These are phyloP conservation scores for Vanrija humicola DNA, from an alignment of 1,284 basidiomycete genomes.

Conservation along the genomic window DNA sequence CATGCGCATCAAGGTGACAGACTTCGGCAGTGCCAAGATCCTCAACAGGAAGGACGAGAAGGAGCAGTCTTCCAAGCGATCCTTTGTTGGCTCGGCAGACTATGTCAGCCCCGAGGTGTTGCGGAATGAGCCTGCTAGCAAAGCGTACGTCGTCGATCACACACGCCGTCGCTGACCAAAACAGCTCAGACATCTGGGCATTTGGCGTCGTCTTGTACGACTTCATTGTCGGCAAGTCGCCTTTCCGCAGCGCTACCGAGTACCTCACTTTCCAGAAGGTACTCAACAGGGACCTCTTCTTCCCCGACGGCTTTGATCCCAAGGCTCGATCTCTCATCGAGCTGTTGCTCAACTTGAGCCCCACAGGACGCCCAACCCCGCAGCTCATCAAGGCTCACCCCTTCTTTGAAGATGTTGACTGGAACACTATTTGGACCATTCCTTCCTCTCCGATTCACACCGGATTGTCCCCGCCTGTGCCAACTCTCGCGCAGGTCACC, in stretches of 20 bases:
- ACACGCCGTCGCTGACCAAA: too few species aligned
- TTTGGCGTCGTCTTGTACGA: slow-evolving; percentile 57
- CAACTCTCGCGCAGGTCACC: slow-evolving; percentile 20
- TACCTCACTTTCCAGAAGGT: slow-evolving; percentile 59
- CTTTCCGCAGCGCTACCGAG: slow-evolving; percentile 57
- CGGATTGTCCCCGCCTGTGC: slow-evolving; percentile 39
- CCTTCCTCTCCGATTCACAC: slow-evolving; percentile 48
- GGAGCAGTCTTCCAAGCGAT: slow-evolving; percentile 50
- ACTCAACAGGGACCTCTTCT: slow-evolving; percentile 52
- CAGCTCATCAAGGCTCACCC: slow-evolving; percentile 65
- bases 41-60: slow-evolving; percentile 55
- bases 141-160: slow-evolving; percentile 24
- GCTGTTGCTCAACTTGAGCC: slow-evolving; percentile 57
- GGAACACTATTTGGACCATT: slow-evolving; percentile 67
- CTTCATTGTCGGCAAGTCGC: slow-evolving; percentile 54
- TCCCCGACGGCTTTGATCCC: slow-evolving; percentile 51
- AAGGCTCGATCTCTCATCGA: slow-evolving; percentile 52
- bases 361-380: slow-evolving; percentile 58
- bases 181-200: slow-evolving; percentile 55
- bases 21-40: slow-evolving; percentile 95
- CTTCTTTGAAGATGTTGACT: slow-evolving; percentile 69
- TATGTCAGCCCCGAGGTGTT: slow-evolving; percentile 93
- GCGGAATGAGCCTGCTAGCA: slow-evolving; percentile 58
- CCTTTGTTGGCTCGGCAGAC: slow-evolving; percentile 95
- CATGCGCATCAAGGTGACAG: slow-evolving; percentile 87